Base-by-base conservation (phyloP, 169 alveolate genomes). In the Eimeria maxima region DNA sequence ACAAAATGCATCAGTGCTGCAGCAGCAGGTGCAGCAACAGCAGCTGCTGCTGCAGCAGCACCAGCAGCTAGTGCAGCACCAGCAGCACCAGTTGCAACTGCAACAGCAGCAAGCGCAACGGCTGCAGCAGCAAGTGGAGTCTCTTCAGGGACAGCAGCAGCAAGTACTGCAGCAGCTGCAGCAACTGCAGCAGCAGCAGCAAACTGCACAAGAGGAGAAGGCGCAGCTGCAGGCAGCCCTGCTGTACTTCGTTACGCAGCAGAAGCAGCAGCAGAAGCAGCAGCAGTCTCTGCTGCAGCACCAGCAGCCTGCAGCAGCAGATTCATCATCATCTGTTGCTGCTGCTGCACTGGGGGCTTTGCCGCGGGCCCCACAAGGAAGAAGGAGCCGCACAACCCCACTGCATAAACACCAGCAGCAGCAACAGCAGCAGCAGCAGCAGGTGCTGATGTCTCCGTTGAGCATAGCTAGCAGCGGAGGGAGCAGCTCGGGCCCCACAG, bases 141-240 rank as follows among this genome's bases (percentile, higher is more conserved):
- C 11, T 5, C 57, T 50, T 11, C 57, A 50, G 11, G 57, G 11
- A 11, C 18, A 50, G 57, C 57, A 50, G 57, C 57, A 50, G 57
- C 57, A 50, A 50, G 18, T 50, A 11, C 57, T 50, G 57, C 57
- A 50, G 57, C 57, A 50, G 57, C 57, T 50, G 57, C 76, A 67
- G 76, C 76, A 67, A 14, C 76, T 67, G 76, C 76, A 67, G 76
- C 76, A 67, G 76, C 44, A 8, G 76, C 83, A 73, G 13, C 83
- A 73, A 33, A n/a, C 50, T 7, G 83, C 83, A 10, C 44, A 73
- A 73, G 83, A 73, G 5, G 83, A 73, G 7, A 73, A 73, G 24
- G 83, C 83, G 24, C 83, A 73, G 50, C 76, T 67, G 76, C 76
- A 67, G 76, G 76, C 76, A 67, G 16, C 76, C 29, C 76, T 67